phyloP scores from a whole-genome alignment of 1,284 basidiomycete genomes.

The Lentinus polychrous region DNA sequence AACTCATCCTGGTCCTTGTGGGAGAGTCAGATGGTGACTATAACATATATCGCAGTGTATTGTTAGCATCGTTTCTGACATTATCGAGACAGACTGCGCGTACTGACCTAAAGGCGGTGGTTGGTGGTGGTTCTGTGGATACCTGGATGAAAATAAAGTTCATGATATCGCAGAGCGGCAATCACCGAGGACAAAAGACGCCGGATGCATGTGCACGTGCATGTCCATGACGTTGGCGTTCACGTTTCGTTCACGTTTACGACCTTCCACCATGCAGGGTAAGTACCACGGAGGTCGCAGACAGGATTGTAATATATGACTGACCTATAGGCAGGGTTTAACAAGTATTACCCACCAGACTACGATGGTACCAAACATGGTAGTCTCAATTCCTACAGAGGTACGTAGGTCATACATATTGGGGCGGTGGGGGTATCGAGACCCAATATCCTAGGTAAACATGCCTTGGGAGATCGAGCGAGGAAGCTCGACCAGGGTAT shows the following conservation, averaged over 20 bases:
- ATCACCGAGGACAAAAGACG: conserved; percentile 4
- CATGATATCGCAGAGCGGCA: conserved; percentile 9
- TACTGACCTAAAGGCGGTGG: conserved; percentile 21
- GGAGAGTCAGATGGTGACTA: conserved; percentile 78
- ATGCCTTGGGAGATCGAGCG: conserved; percentile 89
- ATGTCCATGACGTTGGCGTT: conserved; percentile 9
- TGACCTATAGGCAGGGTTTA: conserved; percentile 46
- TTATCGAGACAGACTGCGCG: neutral
- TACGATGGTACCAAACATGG: conserved; percentile 78
- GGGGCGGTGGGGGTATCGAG: neutral
- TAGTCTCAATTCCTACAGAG: conserved; percentile 78
- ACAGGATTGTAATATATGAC: neutral
- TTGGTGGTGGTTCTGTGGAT: conserved; percentile 23
- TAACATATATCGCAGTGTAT: conserved; percentile 7
- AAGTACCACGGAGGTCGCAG: neutral
- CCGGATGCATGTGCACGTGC: neutral
- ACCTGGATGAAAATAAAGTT: conserved; percentile 27
- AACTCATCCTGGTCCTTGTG: conserved; percentile 75
- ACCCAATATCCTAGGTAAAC: conserved; percentile 59
- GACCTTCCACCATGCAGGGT: conserved; percentile 24
- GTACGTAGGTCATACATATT: conserved; percentile 26
- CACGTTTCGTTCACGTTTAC: neutral
- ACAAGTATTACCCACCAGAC: conserved; percentile 93
- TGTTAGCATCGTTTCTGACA: neutral
- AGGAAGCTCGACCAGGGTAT: conserved; percentile 92